Conservation (phyloP, 495 filamentous ascomycete species). For the Aspergillus conjunctus region DNA sequence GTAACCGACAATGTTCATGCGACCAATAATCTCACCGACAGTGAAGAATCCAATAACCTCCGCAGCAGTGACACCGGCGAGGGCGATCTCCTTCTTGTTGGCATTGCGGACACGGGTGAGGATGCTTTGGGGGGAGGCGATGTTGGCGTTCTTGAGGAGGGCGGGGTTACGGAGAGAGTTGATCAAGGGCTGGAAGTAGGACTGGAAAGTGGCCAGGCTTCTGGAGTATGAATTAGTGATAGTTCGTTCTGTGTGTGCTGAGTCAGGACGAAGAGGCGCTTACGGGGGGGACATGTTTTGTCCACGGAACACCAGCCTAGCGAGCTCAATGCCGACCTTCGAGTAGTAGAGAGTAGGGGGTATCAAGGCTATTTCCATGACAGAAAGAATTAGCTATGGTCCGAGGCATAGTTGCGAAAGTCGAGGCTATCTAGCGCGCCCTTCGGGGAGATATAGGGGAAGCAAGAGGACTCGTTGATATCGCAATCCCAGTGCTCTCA, state of each 20-base stretch:
- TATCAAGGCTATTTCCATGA: slow-evolving; percentile 65
- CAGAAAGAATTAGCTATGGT: slow-evolving; percentile 33
- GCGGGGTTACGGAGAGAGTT: slow-evolving; percentile 69
- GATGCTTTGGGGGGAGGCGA: slow-evolving; percentile 50
- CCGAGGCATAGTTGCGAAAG: slow-evolving; percentile 8
- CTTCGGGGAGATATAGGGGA: slow-evolving; percentile 27
- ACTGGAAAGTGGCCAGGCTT: slow-evolving; percentile 77
- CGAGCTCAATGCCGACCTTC: slow-evolving; percentile 82
- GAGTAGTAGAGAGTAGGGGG: slow-evolving; percentile 89
- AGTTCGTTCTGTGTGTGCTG: slow-evolving; percentile 2
- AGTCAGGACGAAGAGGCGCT: slow-evolving; percentile 38
- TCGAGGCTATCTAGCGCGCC: slow-evolving; percentile 12
- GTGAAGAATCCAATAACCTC: slow-evolving; percentile 97
- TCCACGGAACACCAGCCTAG: slow-evolving; percentile 81
- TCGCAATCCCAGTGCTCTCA: slow-evolving; percentile 15
- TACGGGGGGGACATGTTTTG: slow-evolving; percentile 95
- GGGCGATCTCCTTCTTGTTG: slow-evolving; percentile 64
- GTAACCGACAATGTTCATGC: slow-evolving; percentile 93
- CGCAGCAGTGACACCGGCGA: slow-evolving; percentile 74
- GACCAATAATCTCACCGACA: slow-evolving; percentile 93
- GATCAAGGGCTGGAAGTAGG: slow-evolving; percentile 75
- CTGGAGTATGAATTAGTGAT: slow-evolving; percentile 38
- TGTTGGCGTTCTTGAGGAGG: slow-evolving; percentile 45
- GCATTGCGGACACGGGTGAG: slow-evolving; percentile 69
- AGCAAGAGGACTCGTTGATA: slow-evolving; percentile 11